Conservation (phyloP, 75 land plant species). For the Pseudotsuga menziesii region DNA sequence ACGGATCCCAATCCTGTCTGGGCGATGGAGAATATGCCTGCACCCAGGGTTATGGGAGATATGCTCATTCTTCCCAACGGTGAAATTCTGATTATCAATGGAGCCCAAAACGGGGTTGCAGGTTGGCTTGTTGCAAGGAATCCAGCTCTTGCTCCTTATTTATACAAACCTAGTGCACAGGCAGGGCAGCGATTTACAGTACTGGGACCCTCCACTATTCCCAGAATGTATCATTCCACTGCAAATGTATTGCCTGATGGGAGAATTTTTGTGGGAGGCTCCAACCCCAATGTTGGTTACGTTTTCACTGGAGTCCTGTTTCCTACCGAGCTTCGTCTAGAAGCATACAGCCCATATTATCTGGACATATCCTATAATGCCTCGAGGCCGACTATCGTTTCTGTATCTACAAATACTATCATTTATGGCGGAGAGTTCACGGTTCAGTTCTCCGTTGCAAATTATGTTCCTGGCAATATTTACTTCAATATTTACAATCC, state of each 20-base stretch:
- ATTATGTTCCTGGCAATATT: not conserved
- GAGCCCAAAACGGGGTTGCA: slow-evolving; percentile 47
- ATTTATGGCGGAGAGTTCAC: slow-evolving; percentile 13
- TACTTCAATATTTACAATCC: slow-evolving; percentile 17
- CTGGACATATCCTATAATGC: not conserved
- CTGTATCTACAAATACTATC: not conserved
- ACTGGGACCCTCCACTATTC: slow-evolving; percentile 19
- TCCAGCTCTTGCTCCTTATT: slow-evolving; percentile 42
- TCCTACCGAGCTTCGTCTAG: slow-evolving; percentile 60
- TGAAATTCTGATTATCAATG: slow-evolving; percentile 67
- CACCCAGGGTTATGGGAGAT: slow-evolving; percentile 62
- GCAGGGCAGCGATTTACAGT: slow-evolving; percentile 19
- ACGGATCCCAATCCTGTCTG: slow-evolving; percentile 48
- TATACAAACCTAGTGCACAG: slow-evolving; percentile 23
- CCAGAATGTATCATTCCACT: slow-evolving; percentile 67
- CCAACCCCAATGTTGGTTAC: slow-evolving; percentile 49
- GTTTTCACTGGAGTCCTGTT: slow-evolving; percentile 29
- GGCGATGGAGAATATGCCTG: slow-evolving; percentile 65
- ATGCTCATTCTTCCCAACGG: slow-evolving; percentile 69
- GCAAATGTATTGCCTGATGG: slow-evolving; percentile 54
- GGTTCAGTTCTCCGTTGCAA: slow-evolving; percentile 15
- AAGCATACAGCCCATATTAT: slow-evolving; percentile 38
- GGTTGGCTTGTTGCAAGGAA: slow-evolving; percentile 47
- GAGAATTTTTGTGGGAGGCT: slow-evolving; percentile 46
- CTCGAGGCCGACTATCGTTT: slow-evolving; percentile 14